phyloP scores from a whole-genome alignment of 164 flowering plant species.

The Magnolia sinica region DNA sequence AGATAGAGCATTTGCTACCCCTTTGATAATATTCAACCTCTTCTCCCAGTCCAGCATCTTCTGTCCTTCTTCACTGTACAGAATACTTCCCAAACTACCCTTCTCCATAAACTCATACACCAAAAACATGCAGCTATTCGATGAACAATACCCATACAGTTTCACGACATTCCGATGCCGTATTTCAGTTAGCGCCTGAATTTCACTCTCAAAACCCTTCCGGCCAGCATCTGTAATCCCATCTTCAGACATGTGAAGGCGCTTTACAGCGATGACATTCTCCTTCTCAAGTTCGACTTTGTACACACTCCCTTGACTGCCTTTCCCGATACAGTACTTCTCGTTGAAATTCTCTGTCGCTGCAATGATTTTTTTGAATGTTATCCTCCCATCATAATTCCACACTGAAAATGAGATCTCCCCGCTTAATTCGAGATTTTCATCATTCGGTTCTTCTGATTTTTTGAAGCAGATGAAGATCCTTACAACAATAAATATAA shows the following conservation, averaged over 20 bases:
- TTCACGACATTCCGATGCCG: too few relatives aligned
- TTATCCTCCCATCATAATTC: constrained; percentile 14
- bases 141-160: constrained; percentile 8
- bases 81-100: constrained; percentile 18
- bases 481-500: background rate
- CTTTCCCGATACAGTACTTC: constrained; percentile 22
- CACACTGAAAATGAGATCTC: constrained; percentile 11
- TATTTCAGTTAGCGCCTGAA: too few relatives aligned
- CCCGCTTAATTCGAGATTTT: background rate
- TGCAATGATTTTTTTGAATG: constrained; percentile 15
- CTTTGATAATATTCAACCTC: constrained; percentile 25
- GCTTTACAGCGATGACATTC: constrained; percentile 18
- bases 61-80: constrained; percentile 4
- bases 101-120: constrained; percentile 33
- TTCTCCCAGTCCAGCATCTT: constrained; percentile 17
- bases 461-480: background rate
- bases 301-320: constrained; percentile 29
- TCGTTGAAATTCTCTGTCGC: constrained; percentile 25
- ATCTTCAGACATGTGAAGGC: constrained; percentile 15
- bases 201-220: constrained; percentile 13
- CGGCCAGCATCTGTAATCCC: background rate
- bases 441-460: background rate
- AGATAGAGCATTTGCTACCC: constrained; percentile 25
- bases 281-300: constrained; percentile 19
- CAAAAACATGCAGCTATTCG: constrained; percentile 17